phyloP scores from a whole-genome alignment of 2,329 filamentous ascomycete genomes.

The Cercospora zeina region DNA sequence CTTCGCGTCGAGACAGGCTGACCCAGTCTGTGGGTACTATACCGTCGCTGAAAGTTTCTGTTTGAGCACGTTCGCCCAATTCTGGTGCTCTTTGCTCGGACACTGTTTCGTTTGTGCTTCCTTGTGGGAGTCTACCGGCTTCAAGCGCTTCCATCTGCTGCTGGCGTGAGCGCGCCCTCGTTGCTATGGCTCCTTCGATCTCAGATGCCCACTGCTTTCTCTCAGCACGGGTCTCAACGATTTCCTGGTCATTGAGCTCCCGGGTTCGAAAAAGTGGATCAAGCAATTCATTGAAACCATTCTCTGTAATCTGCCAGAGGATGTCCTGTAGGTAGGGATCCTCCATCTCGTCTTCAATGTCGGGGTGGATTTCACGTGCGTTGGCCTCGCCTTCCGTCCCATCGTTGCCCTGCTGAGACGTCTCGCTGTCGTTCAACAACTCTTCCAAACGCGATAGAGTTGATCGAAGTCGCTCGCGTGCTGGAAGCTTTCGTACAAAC shows the following conservation, averaged over 20 bases:
- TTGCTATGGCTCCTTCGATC: slow-evolving; percentile 38
- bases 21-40: slow-evolving; percentile 38
- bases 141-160: not conserved
- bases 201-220: slow-evolving; percentile 57
- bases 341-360: slow-evolving; percentile 12
- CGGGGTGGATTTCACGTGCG: not conserved
- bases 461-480: slow-evolving; percentile 26
- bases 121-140: not conserved
- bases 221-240: slow-evolving; percentile 61
- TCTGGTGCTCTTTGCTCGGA: slow-evolving; percentile 9
- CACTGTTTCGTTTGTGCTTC: not conserved
- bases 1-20: slow-evolving; percentile 36
- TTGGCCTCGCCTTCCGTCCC: not conserved
- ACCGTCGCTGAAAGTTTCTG: slow-evolving; percentile 12
- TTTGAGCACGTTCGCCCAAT: slow-evolving; percentile 8
- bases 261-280: slow-evolving; percentile 80
- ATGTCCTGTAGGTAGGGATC: slow-evolving; percentile 63
- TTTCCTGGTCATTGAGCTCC: slow-evolving; percentile 73
- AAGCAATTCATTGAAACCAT: slow-evolving; percentile 89
- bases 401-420: not conserved
- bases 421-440: slow-evolving; percentile 23
- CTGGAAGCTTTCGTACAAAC: slow-evolving; percentile 17
- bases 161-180: not conserved
- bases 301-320: slow-evolving; percentile 85
- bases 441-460: slow-evolving; percentile 38